phyloP scores from a whole-genome alignment of 1,139 yeast genomes.

The Eremothecium cymbalariae region DNA sequence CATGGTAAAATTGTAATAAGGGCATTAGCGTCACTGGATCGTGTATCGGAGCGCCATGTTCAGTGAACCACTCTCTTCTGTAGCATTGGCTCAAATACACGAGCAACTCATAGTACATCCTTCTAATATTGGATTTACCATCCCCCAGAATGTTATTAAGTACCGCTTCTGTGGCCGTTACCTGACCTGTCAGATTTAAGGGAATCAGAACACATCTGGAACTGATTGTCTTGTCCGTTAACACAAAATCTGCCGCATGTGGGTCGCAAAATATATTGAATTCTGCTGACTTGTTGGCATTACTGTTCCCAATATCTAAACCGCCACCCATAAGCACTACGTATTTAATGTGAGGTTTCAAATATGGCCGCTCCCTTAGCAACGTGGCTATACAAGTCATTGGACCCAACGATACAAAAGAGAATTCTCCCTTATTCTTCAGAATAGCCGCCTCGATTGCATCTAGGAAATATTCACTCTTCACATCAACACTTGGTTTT shows the following conservation, averaged over 20 bases:
- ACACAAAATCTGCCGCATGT: conserved; percentile 53
- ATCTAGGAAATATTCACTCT: conserved; percentile 37
- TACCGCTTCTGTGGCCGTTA: conserved; percentile 46
- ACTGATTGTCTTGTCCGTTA: conserved; percentile 40
- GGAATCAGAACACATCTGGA: conserved; percentile 53
- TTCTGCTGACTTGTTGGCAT: conserved; percentile 56
- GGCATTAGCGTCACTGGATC: conserved; percentile 70
- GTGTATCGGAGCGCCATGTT: conserved; percentile 68
- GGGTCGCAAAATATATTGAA: conserved; percentile 76
- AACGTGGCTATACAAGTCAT: conserved; percentile 60
- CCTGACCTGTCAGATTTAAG: conserved; percentile 63
- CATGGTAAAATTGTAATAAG: conserved; percentile 39
- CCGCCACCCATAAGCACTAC: conserved; percentile 77
- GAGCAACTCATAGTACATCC: conserved; percentile 49
- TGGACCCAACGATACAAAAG: conserved; percentile 64
- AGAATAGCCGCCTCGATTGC: conserved; percentile 50
- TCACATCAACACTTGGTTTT: conserved; percentile 34
- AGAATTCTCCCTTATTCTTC: conserved; percentile 39
- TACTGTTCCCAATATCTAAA: conserved; percentile 37
- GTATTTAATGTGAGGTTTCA: conserved; percentile 39
- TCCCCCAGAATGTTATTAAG: conserved; percentile 32
- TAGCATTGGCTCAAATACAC: conserved; percentile 47
- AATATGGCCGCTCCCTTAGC: conserved; percentile 44
- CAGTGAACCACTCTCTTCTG: conserved; percentile 38
- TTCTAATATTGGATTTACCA: conserved; percentile 38